Conservation (phyloP, 2,329 filamentous ascomycete genomes). For the Davidsoniella australis region DNA sequence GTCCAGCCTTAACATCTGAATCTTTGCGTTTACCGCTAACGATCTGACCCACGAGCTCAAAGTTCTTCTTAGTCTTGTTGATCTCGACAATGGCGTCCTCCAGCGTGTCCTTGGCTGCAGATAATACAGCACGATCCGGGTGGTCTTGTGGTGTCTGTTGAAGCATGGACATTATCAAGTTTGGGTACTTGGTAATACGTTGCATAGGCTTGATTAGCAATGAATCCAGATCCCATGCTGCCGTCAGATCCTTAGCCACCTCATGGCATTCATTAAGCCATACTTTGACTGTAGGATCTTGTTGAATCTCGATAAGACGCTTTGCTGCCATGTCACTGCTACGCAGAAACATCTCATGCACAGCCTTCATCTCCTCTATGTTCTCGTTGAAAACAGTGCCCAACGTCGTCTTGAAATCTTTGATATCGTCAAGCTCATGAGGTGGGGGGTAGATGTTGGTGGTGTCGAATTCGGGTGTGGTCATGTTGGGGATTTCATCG, state of each 20-base stretch:
- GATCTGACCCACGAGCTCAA: conserved; percentile 79
- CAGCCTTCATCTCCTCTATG: conserved; percentile 41
- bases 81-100: conserved; percentile 66
- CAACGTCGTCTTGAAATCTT: conserved; percentile 34
- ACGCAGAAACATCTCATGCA: conserved; percentile 45
- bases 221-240: conserved; percentile 88
- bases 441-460: conserved; percentile 21
- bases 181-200: conserved; percentile 81
- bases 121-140: conserved; percentile 56
- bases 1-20: conserved; percentile 66
- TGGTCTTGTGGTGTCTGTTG: conserved; percentile 68
- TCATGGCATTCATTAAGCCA: conserved; percentile 91
- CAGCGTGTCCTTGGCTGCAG: conserved; percentile 32
- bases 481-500: conserved; percentile 1
- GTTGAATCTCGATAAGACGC: conserved; percentile 43
- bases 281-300: conserved; percentile 49
- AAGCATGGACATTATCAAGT: conserved; percentile 64
- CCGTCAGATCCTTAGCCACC: conserved; percentile 79
- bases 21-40: conserved; percentile 68
- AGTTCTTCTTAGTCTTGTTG: conserved; percentile 89
- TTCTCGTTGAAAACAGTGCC: conserved; percentile 38
- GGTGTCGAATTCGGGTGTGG: conserved; percentile 25
- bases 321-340: conserved; percentile 47
- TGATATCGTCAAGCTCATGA: conserved; percentile 30
- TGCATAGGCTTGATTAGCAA: conserved; percentile 96